phyloP scores from a whole-genome alignment of 1,284 basidiomycete species.

The Puccinia hordei region DNA sequence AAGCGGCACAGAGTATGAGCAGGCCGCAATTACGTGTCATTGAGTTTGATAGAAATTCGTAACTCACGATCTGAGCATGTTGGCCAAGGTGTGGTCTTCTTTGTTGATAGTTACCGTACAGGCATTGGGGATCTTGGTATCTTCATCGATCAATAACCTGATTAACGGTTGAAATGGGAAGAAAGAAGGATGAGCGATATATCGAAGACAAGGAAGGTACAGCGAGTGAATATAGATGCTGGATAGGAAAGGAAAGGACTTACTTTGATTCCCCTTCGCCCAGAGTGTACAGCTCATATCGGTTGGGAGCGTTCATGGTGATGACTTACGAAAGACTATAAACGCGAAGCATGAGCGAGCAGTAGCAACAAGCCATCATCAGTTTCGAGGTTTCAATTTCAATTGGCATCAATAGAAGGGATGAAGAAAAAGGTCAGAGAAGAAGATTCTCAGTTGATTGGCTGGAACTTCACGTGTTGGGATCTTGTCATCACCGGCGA shows the following conservation, averaged over 20 bases:
- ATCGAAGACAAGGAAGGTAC: neutral
- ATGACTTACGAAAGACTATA: neutral
- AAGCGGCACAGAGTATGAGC: too few species aligned
- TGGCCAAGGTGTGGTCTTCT: conserved; percentile 95
- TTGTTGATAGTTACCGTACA: conserved; percentile 91
- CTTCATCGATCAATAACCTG: conserved; percentile 87
- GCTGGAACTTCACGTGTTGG: conserved; percentile 12
- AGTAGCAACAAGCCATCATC: neutral
- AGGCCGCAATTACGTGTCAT: too few species aligned
- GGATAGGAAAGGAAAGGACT: conserved; percentile 58
- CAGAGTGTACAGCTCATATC: conserved; percentile 86
- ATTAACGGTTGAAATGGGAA: neutral
- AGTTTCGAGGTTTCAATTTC: neutral
- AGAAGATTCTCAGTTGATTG: conserved; percentile 22
- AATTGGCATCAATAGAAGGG: neutral
- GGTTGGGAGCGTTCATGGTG: conserved; percentile 85
- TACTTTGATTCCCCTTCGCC: conserved; percentile 90
- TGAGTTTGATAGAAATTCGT: conserved; percentile 14
- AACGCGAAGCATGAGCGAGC: neutral
- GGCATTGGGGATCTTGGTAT: conserved; percentile 95
- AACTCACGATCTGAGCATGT: conserved; percentile 89
- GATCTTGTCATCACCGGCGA: conserved; percentile 3
- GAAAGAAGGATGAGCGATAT: conserved; percentile 49
- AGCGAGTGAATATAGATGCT: neutral
- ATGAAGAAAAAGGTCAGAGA: neutral